Evolutionary conservation across 2,329 filamentous ascomycete genomes (phyloP).

Genomic region (Stagonosporopsis cucurbitacearum): DNA sequence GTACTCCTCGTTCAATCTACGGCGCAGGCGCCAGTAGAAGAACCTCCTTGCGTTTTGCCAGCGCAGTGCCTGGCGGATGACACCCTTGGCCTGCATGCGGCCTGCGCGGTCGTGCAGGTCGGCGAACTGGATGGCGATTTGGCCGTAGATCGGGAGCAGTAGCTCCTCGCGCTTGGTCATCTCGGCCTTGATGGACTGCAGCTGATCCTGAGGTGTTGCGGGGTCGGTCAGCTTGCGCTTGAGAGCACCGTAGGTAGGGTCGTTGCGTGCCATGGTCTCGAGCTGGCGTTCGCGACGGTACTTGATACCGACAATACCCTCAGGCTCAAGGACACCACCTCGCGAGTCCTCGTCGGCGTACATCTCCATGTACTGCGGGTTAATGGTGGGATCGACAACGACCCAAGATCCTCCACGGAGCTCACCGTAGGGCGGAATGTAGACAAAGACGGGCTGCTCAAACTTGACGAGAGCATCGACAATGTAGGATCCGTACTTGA

Average conservation of each 20-base stretch:
- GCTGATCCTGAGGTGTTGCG: slow-evolving; percentile 73
- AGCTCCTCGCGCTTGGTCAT: slow-evolving; percentile 86
- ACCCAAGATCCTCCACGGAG: slow-evolving; percentile 99
- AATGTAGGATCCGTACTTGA: slow-evolving; percentile 99
- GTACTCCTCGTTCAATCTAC: slow-evolving; percentile 95
- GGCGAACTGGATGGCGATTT: slow-evolving; percentile 96
- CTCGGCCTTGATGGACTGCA: slow-evolving; percentile 79
- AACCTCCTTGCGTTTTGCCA: slow-evolving; percentile 92
- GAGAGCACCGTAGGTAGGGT: slow-evolving; percentile 80
- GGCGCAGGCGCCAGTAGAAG: slow-evolving; percentile 99
- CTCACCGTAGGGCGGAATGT: slow-evolving; percentile 96
- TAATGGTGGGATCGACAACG: slow-evolving; percentile 98
- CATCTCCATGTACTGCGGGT: slow-evolving; percentile 97
- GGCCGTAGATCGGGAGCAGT: slow-evolving; percentile 88
- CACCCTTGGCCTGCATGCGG: slow-evolving; percentile 97
- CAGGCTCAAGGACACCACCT: slow-evolving; percentile 95
- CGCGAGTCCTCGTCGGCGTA: slow-evolving; percentile 95
- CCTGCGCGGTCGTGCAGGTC: slow-evolving; percentile 96
- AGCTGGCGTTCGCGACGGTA: slow-evolving; percentile 97
- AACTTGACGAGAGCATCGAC: slow-evolving; percentile 98
- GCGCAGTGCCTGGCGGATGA: slow-evolving; percentile 81
- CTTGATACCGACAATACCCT: slow-evolving; percentile 98
- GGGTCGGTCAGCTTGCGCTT: slow-evolving; percentile 77
- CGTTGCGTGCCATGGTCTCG: slow-evolving; percentile 94
- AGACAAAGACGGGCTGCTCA: slow-evolving; percentile 98